phyloP scores from a whole-genome alignment of 805 yeast genomes.

The Grigorovia humatica region DNA sequence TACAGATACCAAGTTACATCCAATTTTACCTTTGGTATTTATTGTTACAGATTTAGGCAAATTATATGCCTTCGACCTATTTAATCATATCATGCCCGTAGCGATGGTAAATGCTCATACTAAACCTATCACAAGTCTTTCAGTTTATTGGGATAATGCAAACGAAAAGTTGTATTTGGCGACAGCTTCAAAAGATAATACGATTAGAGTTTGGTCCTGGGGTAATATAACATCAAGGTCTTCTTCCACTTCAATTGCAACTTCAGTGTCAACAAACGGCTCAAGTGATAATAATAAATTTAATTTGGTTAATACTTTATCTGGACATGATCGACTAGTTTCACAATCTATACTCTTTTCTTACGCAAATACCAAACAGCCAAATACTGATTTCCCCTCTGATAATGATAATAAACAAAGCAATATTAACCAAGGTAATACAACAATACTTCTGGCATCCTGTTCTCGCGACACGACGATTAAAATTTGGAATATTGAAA shows the following conservation, averaged over 20 bases:
- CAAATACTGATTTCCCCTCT: not conserved
- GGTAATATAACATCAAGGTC: not conserved
- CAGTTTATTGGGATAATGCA: not conserved
- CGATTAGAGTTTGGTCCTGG: constrained; percentile 44
- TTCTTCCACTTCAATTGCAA: not conserved
- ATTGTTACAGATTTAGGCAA: constrained; percentile 67
- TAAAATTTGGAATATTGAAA: constrained; percentile 53
- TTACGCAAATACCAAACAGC: not conserved
- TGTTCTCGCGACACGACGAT: constrained; percentile 55
- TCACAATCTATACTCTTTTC: constrained; percentile 44
- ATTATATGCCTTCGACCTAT: constrained; percentile 59
- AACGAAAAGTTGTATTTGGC: constrained; percentile 26
- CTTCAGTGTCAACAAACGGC: not conserved
- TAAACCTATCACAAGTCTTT: constrained; percentile 39
- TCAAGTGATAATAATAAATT: constrained; percentile 29
- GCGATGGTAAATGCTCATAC: constrained; percentile 66
- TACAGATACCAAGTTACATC: constrained; percentile 61
- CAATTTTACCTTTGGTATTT: constrained; percentile 52
- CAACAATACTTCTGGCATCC: constrained; percentile 33
- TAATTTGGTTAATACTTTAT: constrained; percentile 47
- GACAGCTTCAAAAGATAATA: constrained; percentile 40
- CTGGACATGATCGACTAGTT: constrained; percentile 84
- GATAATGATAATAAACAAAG: not conserved
- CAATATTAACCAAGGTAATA: constrained; percentile 6
- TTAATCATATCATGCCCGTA: constrained; percentile 51